Evolutionary conservation across 2,329 filamentous ascomycete genomes (phyloP).

Genomic region (Stachybotrys chartarum): DNA sequence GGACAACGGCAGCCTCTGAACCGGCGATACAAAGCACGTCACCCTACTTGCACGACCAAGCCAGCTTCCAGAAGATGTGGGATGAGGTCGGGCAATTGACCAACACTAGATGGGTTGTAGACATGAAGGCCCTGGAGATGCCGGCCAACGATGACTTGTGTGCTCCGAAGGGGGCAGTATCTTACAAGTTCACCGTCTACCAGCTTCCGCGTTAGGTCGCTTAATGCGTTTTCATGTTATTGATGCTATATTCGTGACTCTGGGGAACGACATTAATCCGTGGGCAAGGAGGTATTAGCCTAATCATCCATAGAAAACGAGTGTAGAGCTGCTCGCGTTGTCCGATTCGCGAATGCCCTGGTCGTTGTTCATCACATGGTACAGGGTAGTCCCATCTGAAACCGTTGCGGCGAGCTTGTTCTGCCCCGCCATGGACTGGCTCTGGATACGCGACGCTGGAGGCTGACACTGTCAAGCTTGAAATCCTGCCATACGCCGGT

Average conservation of each 20-base stretch:
- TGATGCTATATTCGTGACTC: no score
- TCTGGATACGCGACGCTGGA: background rate
- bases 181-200: conserved; percentile 26
- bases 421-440: background rate
- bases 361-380: no score
- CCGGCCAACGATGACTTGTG: conserved; percentile 14
- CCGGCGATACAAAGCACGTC: conserved; percentile 12
- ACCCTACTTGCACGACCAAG: conserved; percentile 39
- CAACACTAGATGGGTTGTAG: conserved; percentile 40
- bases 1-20: conserved; percentile 22
- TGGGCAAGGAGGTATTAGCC: no score
- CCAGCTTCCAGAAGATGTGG: conserved; percentile 47
- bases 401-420: no score
- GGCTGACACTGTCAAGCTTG: background rate
- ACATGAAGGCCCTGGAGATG: conserved; percentile 25
- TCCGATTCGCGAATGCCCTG: no score
- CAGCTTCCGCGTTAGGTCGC: conserved; percentile 18
- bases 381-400: no score
- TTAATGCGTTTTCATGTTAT: background rate
- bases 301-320: no score
- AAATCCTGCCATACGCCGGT: background rate
- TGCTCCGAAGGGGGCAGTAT: conserved; percentile 16
- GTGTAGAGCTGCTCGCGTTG: no score
- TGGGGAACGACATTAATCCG: no score
- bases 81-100: conserved; percentile 42